Evolutionary conservation across 345 rosid species (phyloP).

Genomic region (Ailanthus altissimus): DNA sequence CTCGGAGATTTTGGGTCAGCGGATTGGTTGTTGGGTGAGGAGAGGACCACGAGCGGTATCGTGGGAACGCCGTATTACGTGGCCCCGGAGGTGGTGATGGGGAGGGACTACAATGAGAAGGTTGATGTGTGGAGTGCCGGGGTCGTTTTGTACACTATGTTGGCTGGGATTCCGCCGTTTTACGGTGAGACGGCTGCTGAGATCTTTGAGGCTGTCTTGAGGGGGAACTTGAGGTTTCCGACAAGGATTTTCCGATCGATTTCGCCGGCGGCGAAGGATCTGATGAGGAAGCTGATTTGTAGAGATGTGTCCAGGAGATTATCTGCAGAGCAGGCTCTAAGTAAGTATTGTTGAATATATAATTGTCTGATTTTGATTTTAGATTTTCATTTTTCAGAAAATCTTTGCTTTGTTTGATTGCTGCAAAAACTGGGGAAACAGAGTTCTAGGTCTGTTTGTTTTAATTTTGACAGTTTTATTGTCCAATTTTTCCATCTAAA

Average conservation of each 20-base stretch:
- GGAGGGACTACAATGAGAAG: conserved; percentile 67
- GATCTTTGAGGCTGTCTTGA: conserved; percentile 64
- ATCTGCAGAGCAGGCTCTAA: conserved; percentile 75
- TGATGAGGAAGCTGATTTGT: conserved; percentile 78
- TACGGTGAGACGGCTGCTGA: conserved; percentile 64
- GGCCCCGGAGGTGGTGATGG: conserved; percentile 79
- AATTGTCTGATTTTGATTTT: not conserved
- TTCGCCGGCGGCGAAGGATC: conserved; percentile 58
- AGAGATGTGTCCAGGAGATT: conserved; percentile 67
- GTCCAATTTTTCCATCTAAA: not conserved
- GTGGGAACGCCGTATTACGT: conserved; percentile 90
- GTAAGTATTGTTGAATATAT: conserved; percentile 37
- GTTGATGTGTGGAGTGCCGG: conserved; percentile 91
- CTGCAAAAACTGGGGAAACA: not conserved
- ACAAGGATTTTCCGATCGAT: conserved; percentile 45
- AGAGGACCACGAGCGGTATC: conserved; percentile 42
- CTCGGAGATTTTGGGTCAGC: conserved; percentile 83
- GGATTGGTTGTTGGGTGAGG: conserved; percentile 41
- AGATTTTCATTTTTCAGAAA: too few relatives aligned
- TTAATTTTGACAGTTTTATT: not conserved
- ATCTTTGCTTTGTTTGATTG: not conserved
- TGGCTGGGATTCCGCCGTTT: conserved; percentile 78
- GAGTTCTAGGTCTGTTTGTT: too few relatives aligned
- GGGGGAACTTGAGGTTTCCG: conserved; percentile 78
- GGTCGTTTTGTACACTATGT: conserved; percentile 66